A percentile compares a stretch with the other conserved stretches of the same genome.
Evolutionary conservation across 2,329 filamentous ascomycete genomes (phyloP).

Genomic region (Orbilia blumenaviensis): DNA sequence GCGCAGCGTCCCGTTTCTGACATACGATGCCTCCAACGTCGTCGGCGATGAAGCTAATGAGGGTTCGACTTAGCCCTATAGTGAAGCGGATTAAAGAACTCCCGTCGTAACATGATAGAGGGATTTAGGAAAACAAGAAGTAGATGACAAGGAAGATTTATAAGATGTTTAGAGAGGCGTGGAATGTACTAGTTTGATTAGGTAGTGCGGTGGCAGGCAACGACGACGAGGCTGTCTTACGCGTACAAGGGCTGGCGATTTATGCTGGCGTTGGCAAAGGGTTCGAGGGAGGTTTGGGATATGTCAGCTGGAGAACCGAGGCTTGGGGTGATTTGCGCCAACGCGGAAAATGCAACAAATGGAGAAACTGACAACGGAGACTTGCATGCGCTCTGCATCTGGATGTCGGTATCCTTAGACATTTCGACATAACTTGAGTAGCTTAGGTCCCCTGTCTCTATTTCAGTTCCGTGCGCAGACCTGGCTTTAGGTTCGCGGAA

Average conservation of each 20-base stretch:
- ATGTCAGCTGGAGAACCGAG: slow-evolving; percentile 21
- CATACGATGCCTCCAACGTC: neutral
- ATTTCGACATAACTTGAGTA: too few relatives aligned
- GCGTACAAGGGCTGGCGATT: slow-evolving; percentile 33
- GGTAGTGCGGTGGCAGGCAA: neutral
- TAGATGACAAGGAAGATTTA: slow-evolving; percentile 18
- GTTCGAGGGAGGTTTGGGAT: neutral
- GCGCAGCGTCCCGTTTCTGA: too few relatives aligned
- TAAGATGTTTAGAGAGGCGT: slow-evolving; percentile 31
- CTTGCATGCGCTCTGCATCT: neutral
- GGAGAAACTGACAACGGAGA: neutral
- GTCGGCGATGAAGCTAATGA: neutral
- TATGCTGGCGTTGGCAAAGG: slow-evolving; percentile 7
- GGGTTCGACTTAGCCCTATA: neutral
- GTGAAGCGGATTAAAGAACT: neutral
- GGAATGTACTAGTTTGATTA: slow-evolving; percentile 34
- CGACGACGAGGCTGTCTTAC: slow-evolving; percentile 51
- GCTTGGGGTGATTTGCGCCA: neutral
- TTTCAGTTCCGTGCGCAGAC: too few relatives aligned
- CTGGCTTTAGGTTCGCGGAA: too few relatives aligned
- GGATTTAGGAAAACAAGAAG: neutral
- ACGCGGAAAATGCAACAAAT: slow-evolving; percentile 24
- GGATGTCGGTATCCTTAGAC: too few relatives aligned
- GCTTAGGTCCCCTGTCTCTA: too few relatives aligned
- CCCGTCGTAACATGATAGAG: slow-evolving; percentile 23